Evolutionary conservation across 805 yeast genomes (phyloP).

Genomic region (Candida manassasensis): DNA sequence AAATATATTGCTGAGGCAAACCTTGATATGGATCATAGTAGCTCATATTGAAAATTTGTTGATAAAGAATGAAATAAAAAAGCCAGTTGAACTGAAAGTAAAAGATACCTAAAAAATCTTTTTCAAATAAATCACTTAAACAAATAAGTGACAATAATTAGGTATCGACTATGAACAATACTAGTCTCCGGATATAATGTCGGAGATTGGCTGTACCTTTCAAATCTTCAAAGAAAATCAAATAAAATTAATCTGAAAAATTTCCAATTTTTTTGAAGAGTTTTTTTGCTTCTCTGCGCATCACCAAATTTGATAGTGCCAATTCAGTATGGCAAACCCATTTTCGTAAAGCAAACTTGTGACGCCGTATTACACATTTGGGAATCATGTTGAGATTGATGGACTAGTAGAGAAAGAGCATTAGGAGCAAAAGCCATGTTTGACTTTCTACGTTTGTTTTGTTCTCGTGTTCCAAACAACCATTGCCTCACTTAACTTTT

Average conservation of each 20-base stretch:
- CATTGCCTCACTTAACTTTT: no score
- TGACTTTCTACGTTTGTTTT: no score
- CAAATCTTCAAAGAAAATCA: not conserved
- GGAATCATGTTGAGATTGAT: no score
- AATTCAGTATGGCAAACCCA: no score
- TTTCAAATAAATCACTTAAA: slow-evolving; percentile 4
- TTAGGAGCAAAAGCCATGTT: no score
- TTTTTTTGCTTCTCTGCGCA: slow-evolving; percentile 4
- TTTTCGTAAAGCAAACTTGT: no score
- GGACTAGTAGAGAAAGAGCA: no score
- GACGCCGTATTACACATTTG: no score
- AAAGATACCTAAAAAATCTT: not conserved
- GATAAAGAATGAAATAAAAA: slow-evolving; percentile 1
- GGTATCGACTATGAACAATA: no score
- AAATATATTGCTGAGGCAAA: slow-evolving; percentile 32
- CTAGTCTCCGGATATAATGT: no score
- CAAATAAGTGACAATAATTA: slow-evolving; percentile 3
- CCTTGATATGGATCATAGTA: slow-evolving; percentile 40
- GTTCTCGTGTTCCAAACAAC: no score
- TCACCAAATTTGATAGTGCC: no score
- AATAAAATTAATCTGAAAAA: slow-evolving; percentile 1
- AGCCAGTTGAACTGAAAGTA: not conserved
- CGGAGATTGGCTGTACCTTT: not conserved
- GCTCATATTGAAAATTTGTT: slow-evolving; percentile 24
- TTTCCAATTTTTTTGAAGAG: slow-evolving; percentile 3